Percentiles rank a stretch among this genome's conserved stretches.
These are phyloP conservation scores for Clathrospora elynae DNA, from an alignment of 2,329 filamentous ascomycete genomes.

Conservation along the genomic window DNA sequence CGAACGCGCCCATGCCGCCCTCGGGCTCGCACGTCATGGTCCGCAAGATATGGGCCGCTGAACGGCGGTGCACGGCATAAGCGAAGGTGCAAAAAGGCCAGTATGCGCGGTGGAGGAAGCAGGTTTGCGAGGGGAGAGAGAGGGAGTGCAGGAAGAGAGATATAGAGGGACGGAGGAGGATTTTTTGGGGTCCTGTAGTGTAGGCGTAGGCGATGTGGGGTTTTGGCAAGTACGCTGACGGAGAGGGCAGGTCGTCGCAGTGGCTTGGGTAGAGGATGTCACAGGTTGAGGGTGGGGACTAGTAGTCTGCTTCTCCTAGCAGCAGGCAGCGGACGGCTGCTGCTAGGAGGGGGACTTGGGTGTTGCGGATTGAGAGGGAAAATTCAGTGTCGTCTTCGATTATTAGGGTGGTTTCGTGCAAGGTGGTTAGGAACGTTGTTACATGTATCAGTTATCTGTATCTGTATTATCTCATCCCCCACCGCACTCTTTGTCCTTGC, in stretches of 20 bases:
- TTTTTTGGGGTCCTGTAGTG: slow-evolving; percentile 32
- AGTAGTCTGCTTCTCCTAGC: slow-evolving; percentile 32
- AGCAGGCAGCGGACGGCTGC: slow-evolving; percentile 23
- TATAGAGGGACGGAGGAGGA: slow-evolving; percentile 35
- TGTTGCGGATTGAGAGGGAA: slow-evolving; percentile 23
- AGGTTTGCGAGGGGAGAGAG: slow-evolving; percentile 29
- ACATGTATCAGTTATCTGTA: too few relatives aligned
- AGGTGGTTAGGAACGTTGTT: slow-evolving; percentile 19
- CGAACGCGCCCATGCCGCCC: slow-evolving; percentile 38
- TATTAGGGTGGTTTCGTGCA: slow-evolving; percentile 33
- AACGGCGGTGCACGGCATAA: slow-evolving; percentile 45
- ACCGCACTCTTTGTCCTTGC: too few relatives aligned
- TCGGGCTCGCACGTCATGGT: slow-evolving; percentile 25
- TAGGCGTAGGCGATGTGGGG: slow-evolving; percentile 37
- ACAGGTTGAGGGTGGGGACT: slow-evolving; percentile 39
- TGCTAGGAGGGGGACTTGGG: slow-evolving; percentile 30
- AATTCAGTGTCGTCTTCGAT: slow-evolving; percentile 40
- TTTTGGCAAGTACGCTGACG: slow-evolving; percentile 16
- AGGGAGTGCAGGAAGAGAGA: slow-evolving; percentile 33
- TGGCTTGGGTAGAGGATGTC: slow-evolving; percentile 51
- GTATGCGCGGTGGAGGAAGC: slow-evolving; percentile 43
- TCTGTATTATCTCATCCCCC: too few relatives aligned
- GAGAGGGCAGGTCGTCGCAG: slow-evolving; percentile 46
- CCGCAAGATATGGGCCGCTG: slow-evolving; percentile 38
- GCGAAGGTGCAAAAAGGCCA: slow-evolving; percentile 51